Evolutionary conservation across 345 rosid genomes (phyloP), one percentile per base, ranked within the genome.

Genomic region (Lepidium sativum): DNA sequence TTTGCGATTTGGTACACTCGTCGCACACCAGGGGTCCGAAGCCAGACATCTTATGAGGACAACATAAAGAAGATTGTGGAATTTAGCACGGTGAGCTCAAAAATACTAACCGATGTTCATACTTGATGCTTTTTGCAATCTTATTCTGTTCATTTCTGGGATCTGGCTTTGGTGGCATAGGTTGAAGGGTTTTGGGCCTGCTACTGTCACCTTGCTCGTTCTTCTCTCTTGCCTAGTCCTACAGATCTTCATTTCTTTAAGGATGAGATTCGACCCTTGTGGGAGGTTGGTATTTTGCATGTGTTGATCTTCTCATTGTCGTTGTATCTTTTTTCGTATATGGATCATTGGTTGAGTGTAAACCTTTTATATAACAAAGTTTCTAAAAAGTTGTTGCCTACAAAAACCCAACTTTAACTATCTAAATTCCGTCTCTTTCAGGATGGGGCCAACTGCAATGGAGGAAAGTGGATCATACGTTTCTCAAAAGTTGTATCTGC

Each of bases 401-500:
- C 21, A 11, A 14, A 14, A 54, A 38, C 6, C 32, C 9, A 32
- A 49, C 32, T 53, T 25, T 37, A 54, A 31, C 10, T 43, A 17
- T 42, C 55, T 62, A 6, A 15, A 5, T 44, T 48, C 35, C 37
- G n/a, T 63, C 12, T 32, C 33, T 14, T 49, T 65, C 78, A 91
- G 99, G 99, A 95, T 73, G 63, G 86, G 72, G 98, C 96, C 17
- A 95, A 95, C 76, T 80, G 87, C 80, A 91, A 75, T 55, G 97
- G 99, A 66, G 99, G 96, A 39, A 91, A 95, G 81, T 95, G 99
- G 99, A 95, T 91, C 77, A 84, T 91, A 63, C 80, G 98, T 42
- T 95, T 95, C 81, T 80, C 88, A 49, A 91, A 91, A 80, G 88
- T 80, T 70, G 97, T 95, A 50, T 88, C 97, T 1, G 91, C 95